These are phyloP conservation scores for Isoetes taiwanensis DNA, from an alignment of 75 land plant species.

Conservation along the genomic window DNA sequence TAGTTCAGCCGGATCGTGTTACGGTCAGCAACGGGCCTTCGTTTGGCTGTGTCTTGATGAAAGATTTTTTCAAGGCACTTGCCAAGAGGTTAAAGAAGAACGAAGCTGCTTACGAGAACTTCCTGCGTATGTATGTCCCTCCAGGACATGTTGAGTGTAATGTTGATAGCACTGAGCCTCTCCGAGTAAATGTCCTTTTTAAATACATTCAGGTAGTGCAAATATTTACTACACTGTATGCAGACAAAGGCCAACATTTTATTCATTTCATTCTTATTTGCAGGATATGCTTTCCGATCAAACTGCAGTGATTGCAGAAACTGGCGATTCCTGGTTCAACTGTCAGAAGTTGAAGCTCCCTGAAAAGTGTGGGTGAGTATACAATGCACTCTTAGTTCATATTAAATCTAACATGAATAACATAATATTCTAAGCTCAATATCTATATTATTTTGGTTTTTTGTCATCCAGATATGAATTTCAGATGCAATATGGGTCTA, in stretches of 20 bases:
- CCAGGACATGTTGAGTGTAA: slow-evolving; percentile 20
- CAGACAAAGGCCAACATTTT: too few relatives aligned
- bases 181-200: slow-evolving; percentile 59
- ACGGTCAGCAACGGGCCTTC: slow-evolving; percentile 29
- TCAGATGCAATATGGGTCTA: slow-evolving; percentile 78
- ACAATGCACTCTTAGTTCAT: too few relatives aligned
- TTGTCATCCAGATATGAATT: slow-evolving; percentile 57
- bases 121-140: slow-evolving; percentile 10
- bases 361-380: slow-evolving; percentile 55
- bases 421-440: too few relatives aligned
- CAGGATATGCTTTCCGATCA: slow-evolving; percentile 49
- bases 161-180: slow-evolving; percentile 27
- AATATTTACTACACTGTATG: too few relatives aligned
- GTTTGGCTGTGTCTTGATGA: slow-evolving; percentile 42
- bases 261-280: too few relatives aligned
- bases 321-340: slow-evolving; percentile 96
- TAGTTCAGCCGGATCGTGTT: slow-evolving; percentile 58
- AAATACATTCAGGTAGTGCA: slow-evolving; percentile 67
- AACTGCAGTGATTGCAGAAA: slow-evolving; percentile 73
- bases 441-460: too few relatives aligned
- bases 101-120: slow-evolving; percentile 12
- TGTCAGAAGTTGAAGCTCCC: slow-evolving; percentile 74
- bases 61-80: slow-evolving; percentile 41
- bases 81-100: slow-evolving; percentile 49
- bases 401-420: too few relatives aligned